A percentile compares a stretch with the other conserved stretches of the same genome.
phyloP scores from a whole-genome alignment of 805 yeast species.

The Starmerella vaccinii region DNA sequence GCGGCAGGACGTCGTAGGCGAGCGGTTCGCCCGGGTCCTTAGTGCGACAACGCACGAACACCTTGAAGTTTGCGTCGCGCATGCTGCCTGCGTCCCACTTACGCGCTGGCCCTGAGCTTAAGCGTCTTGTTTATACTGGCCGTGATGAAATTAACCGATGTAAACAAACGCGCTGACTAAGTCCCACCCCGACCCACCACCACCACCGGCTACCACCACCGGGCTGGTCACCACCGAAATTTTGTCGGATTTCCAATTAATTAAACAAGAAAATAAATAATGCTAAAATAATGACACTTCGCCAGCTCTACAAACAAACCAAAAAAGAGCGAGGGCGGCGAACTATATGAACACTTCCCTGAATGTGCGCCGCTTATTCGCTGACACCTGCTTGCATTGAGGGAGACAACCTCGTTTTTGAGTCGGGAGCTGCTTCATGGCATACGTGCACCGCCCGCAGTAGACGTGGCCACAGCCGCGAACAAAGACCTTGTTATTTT shows the following conservation, averaged over 20 bases:
- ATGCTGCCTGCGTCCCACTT: background rate
- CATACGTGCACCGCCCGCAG: conserved; percentile 19
- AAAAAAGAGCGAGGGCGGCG: background rate
- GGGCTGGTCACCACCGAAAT: too few relatives aligned
- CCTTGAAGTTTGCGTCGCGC: conserved; percentile 14
- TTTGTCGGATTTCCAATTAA: too few relatives aligned
- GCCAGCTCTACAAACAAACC: background rate
- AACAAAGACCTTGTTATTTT: conserved; percentile 12
- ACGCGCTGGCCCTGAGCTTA: background rate
- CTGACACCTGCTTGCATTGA: conserved; percentile 7
- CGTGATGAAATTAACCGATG: background rate
- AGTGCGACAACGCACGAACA: conserved; percentile 16
- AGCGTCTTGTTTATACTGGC: background rate
- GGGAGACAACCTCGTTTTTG: conserved; percentile 10
- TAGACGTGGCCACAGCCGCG: conserved; percentile 23
- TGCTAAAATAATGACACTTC: background rate
- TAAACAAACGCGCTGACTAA: conserved; percentile 4
- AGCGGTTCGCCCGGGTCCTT: background rate
- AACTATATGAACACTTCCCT: conserved; percentile 13
- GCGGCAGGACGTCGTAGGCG: background rate
- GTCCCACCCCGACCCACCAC: background rate
- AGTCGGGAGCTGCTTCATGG: conserved; percentile 1
- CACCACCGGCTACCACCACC: too few relatives aligned
- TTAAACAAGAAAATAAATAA: too few relatives aligned
- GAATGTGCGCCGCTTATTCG: conserved; percentile 12